phyloP scores from a whole-genome alignment of 257 asterid genomes.

The Penstemon davidsonii region DNA sequence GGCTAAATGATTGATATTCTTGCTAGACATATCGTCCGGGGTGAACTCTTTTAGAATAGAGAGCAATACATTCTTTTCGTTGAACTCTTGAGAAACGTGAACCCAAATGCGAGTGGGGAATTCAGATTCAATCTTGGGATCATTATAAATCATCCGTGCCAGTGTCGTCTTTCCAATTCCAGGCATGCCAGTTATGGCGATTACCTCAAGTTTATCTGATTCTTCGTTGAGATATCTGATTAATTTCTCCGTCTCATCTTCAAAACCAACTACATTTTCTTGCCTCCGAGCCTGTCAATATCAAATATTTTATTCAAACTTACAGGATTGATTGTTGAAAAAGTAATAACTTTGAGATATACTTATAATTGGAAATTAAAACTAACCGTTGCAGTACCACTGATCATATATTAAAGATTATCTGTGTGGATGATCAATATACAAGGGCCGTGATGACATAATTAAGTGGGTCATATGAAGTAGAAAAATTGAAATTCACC shows the following conservation, averaged over 20 bases:
- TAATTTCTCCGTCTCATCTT: not conserved
- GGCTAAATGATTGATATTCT: not conserved
- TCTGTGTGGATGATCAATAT: no score
- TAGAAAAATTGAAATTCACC: no score
- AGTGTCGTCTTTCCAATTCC: not conserved
- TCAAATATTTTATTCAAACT: no score
- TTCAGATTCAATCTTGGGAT: not conserved
- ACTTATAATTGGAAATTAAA: no score
- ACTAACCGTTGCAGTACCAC: no score
- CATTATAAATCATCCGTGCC: not conserved
- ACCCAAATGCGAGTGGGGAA: constrained; percentile 5
- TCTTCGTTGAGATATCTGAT: not conserved
- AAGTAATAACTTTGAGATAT: no score
- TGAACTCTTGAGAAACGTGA: not conserved
- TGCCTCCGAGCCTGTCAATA: no score
- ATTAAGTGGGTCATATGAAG: no score
- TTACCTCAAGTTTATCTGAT: not conserved
- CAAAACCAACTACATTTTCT: not conserved
- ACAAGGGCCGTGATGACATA: no score
- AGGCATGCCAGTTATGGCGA: constrained; percentile 4
- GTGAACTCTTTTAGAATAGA: not conserved
- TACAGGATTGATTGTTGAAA: no score
- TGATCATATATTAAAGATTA: no score
- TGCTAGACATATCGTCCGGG: not conserved
- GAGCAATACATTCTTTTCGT: not conserved